Percentiles rank a stretch among this genome's conserved stretches.
phyloP scores from a whole-genome alignment of 2,329 filamentous ascomycete genomes.

The Nigrograna mackinnonii region DNA sequence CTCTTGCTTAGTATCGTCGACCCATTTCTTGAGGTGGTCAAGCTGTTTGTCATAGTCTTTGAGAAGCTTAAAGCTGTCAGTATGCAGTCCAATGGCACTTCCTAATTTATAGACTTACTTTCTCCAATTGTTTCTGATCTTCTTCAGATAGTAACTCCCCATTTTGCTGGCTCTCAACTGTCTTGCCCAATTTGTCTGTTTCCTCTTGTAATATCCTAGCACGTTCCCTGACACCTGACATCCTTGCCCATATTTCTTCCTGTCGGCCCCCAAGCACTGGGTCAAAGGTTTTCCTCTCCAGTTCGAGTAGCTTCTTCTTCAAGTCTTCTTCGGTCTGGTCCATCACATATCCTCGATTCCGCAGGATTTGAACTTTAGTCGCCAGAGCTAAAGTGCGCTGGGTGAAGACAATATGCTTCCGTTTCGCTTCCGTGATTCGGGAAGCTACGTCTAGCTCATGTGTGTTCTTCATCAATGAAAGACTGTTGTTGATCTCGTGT shows the following conservation, averaged over 20 bases:
- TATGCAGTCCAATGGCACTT: background rate
- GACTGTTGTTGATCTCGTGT: slow-evolving; percentile 77
- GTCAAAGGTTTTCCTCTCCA: slow-evolving; percentile 74
- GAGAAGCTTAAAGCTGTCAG: slow-evolving; percentile 61
- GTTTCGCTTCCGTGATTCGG: slow-evolving; percentile 70
- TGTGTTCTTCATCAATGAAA: slow-evolving; percentile 72
- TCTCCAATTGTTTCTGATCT: slow-evolving; percentile 72
- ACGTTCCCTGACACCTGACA: slow-evolving; percentile 74
- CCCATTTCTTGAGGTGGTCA: slow-evolving; percentile 70
- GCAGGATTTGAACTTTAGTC: slow-evolving; percentile 77
- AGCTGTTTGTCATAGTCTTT: slow-evolving; percentile 83
- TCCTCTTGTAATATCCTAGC: slow-evolving; percentile 74
- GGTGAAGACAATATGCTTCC: slow-evolving; percentile 73
- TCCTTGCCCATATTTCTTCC: slow-evolving; percentile 83
- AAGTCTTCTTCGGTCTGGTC: slow-evolving; percentile 80
- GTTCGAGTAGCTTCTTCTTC: slow-evolving; percentile 68
- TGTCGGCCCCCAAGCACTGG: slow-evolving; percentile 74
- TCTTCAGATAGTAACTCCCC: slow-evolving; percentile 65
- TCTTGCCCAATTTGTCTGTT: slow-evolving; percentile 66
- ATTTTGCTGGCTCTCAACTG: slow-evolving; percentile 50
- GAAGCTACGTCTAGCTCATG: slow-evolving; percentile 79
- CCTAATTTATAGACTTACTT: slow-evolving; percentile 56
- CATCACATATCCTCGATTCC: slow-evolving; percentile 80
- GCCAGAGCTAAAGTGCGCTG: slow-evolving; percentile 75
- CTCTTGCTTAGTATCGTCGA: slow-evolving; percentile 62